Percentiles rank a stretch among this genome's conserved stretches.
Conservation (phyloP, 495 filamentous ascomycete species). For the Daldinia grandis region DNA sequence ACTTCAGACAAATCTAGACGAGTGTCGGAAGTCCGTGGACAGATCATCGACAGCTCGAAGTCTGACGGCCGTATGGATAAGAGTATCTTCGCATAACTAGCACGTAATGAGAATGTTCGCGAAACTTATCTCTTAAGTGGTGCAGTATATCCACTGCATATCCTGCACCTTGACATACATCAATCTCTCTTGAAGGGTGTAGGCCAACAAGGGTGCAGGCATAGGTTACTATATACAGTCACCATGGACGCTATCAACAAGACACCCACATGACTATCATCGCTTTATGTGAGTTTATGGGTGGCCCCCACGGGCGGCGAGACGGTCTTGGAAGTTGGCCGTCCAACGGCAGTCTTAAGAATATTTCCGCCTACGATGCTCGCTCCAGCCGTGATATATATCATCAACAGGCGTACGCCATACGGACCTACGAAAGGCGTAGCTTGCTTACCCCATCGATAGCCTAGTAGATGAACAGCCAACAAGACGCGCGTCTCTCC, state of each 20-base stretch:
- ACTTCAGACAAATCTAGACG: conserved; percentile 8
- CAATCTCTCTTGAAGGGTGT: not conserved
- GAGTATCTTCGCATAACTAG: not conserved
- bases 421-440: conserved; percentile 14
- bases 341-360: not conserved
- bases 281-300: conserved; percentile 14
- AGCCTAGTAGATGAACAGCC: conserved; percentile 16
- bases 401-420: conserved; percentile 2
- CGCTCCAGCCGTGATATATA: conserved; percentile 15
- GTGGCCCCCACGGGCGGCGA: conserved; percentile 23
- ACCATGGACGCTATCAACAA: not conserved
- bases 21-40: conserved; percentile 35
- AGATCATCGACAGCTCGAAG: not conserved
- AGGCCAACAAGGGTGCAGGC: conserved; percentile 9
- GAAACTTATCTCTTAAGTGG: conserved; percentile 7
- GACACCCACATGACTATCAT: conserved; percentile 8
- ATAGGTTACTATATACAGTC: not conserved
- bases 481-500: conserved; percentile 1
- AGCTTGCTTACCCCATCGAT: not conserved
- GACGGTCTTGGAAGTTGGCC: conserved; percentile 5
- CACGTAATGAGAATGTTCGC: conserved; percentile 7
- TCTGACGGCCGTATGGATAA: conserved; percentile 4
- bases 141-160: conserved; percentile 8
- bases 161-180: conserved; percentile 5
- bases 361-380: not conserved